Evolutionary conservation across 345 rosid species (phyloP).

Genomic region (Sonneratia caseolaris): DNA sequence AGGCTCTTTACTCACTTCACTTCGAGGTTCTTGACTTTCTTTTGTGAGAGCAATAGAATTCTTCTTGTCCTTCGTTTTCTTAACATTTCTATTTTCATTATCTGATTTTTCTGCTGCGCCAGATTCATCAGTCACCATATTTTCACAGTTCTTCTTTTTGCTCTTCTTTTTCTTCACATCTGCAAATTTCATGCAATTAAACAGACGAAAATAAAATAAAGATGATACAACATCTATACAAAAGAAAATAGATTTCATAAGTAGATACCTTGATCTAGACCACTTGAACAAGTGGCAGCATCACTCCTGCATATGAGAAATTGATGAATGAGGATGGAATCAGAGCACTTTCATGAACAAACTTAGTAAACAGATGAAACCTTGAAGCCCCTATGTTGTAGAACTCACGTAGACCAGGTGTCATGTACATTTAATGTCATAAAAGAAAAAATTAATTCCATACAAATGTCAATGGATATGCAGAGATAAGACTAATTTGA

Average conservation of each 20-base stretch:
- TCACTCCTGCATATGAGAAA: neutral
- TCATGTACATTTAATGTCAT: neutral
- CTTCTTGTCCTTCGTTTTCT: slow-evolving; percentile 17
- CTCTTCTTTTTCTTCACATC: neutral
- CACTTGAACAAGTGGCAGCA: neutral
- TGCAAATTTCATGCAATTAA: neutral
- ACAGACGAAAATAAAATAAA: neutral
- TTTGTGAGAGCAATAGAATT: slow-evolving; percentile 11
- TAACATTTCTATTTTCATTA: slow-evolving; percentile 10
- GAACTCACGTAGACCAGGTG: neutral
- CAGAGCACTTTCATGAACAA: neutral
- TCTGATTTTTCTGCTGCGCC: neutral
- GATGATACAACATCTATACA: neutral
- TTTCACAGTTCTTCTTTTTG: neutral
- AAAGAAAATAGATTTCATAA: neutral
- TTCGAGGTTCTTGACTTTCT: slow-evolving; percentile 4
- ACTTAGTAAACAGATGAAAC: neutral
- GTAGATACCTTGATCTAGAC: neutral
- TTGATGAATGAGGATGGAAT: neutral
- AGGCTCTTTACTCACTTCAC: slow-evolving; percentile 2
- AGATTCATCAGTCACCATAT: neutral
- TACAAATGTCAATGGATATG: too few species aligned
- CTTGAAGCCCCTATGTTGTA: neutral
- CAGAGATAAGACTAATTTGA: too few species aligned
- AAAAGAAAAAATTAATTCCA: neutral